These are phyloP conservation scores for Aspergillus fijiensis DNA, from an alignment of 2,329 filamentous ascomycete species.

Conservation along the genomic window DNA sequence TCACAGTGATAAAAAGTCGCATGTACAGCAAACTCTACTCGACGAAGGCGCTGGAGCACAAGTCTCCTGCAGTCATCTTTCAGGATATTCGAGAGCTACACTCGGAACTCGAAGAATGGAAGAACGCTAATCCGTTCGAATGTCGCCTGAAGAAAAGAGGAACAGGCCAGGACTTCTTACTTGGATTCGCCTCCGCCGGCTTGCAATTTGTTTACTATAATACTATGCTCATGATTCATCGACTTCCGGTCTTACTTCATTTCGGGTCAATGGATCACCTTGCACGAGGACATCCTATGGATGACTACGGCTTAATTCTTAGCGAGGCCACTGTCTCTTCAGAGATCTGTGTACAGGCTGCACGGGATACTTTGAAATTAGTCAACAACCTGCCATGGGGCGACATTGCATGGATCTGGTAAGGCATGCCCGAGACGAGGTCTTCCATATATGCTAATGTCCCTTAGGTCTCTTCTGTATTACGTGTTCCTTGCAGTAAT, in stretches of 20 bases:
- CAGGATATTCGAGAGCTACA: constrained; percentile 90
- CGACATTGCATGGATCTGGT: constrained; percentile 92
- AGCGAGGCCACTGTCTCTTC: constrained; percentile 86
- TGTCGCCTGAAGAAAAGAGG: constrained; percentile 88
- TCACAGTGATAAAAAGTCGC: constrained; percentile 82
- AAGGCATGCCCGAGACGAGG: constrained; percentile 36
- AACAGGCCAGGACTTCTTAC: constrained; percentile 77
- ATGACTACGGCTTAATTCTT: constrained; percentile 64
- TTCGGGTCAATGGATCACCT: constrained; percentile 86
- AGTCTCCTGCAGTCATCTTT: constrained; percentile 74
- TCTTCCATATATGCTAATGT: constrained; percentile 4
- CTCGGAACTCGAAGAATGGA: constrained; percentile 83
- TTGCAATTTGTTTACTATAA: constrained; percentile 96
- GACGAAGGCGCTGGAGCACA: constrained; percentile 80
- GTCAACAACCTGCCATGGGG: constrained; percentile 93
- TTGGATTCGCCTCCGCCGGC: constrained; percentile 86
- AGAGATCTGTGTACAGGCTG: constrained; percentile 82
- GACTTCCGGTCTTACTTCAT: constrained; percentile 90
- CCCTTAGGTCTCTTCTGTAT: constrained; percentile 73
- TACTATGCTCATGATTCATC: constrained; percentile 90
- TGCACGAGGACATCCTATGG: constrained; percentile 55
- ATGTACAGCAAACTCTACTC: constrained; percentile 90
- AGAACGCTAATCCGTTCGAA: constrained; percentile 81
- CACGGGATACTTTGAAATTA: constrained; percentile 82
- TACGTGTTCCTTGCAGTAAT: constrained; percentile 91